phyloP scores from a whole-genome alignment of 352 stramenopile species.

The Globisporangium cederbergense region DNA sequence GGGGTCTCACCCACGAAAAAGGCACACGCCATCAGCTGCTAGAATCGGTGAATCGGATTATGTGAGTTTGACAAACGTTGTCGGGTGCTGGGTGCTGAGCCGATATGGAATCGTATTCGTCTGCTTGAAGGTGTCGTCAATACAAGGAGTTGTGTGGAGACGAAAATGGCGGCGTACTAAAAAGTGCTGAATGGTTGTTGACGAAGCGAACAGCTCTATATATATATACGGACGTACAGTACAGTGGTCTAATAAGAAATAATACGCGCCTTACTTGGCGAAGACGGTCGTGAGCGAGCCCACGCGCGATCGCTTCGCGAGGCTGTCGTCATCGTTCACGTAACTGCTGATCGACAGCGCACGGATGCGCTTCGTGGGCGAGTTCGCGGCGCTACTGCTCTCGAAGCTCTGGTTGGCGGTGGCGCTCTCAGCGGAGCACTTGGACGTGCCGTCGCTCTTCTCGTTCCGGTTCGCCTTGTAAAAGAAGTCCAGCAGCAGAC shows the following conservation, averaged over 20 bases:
- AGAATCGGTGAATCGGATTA: background rate
- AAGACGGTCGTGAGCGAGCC: slow-evolving; percentile 44
- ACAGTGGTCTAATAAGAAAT: slow-evolving; percentile 11
- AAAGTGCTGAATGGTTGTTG: background rate
- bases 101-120: background rate
- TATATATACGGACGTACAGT: slow-evolving; percentile 4
- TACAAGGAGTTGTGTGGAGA: background rate
- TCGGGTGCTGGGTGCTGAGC: background rate
- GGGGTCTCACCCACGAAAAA: background rate
- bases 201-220: background rate
- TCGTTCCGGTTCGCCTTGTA: slow-evolving; percentile 78
- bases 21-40: background rate
- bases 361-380: slow-evolving; percentile 74
- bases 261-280: slow-evolving; percentile 14
- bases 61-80: background rate
- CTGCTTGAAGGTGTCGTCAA: background rate
- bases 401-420: background rate
- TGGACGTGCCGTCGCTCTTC: slow-evolving; percentile 18
- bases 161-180: background rate
- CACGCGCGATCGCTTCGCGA: slow-evolving; percentile 60
- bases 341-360: slow-evolving; percentile 64
- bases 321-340: slow-evolving; percentile 41
- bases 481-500: slow-evolving; percentile 73
- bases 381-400: slow-evolving; percentile 45
- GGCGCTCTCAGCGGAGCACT: slow-evolving; percentile 10